Evolutionary conservation across 306 rosid species (phyloP).

Genomic region (Citrullus amarus): DNA sequence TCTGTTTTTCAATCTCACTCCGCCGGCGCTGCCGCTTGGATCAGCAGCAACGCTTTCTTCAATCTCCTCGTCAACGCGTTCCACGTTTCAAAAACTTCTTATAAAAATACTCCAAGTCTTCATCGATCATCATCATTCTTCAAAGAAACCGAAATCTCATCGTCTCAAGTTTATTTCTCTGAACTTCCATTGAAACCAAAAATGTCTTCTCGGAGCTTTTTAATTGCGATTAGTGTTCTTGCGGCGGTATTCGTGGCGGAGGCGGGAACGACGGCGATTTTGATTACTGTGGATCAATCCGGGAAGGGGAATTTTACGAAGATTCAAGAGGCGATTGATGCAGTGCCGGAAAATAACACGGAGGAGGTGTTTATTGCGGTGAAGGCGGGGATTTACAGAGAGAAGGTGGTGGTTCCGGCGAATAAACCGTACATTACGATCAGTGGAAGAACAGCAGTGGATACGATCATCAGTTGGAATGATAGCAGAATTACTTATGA

Average conservation of each 20-base stretch:
- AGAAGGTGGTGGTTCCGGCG: constrained; percentile 26
- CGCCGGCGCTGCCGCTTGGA: constrained; percentile 25
- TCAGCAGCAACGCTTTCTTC: not conserved
- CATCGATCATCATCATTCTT: not conserved
- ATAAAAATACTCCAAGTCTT: not conserved
- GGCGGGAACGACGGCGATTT: constrained; percentile 10
- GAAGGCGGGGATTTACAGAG: constrained; percentile 29
- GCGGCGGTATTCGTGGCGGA: constrained; percentile 5
- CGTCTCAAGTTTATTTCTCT: too few relatives aligned
- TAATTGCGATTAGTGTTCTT: not conserved
- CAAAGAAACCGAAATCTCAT: too few relatives aligned
- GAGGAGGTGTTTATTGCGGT: constrained; percentile 32
- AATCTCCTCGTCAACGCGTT: not conserved
- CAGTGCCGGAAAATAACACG: constrained; percentile 26
- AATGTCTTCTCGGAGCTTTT: not conserved
- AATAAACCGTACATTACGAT: constrained; percentile 42
- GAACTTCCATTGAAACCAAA: too few relatives aligned
- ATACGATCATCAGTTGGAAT: constrained; percentile 34
- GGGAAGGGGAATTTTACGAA: constrained; percentile 31
- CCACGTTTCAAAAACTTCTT: not conserved
- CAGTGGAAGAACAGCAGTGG: constrained; percentile 20
- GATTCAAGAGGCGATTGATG: constrained; percentile 39
- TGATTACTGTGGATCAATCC: constrained; percentile 32
- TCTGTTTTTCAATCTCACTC: not conserved
- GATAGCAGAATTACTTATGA: constrained; percentile 22